Percentiles rank a stretch among this genome's conserved stretches.
Conservation (phyloP, 306 rosid genomes). For the Cicer cuneatum region DNA sequence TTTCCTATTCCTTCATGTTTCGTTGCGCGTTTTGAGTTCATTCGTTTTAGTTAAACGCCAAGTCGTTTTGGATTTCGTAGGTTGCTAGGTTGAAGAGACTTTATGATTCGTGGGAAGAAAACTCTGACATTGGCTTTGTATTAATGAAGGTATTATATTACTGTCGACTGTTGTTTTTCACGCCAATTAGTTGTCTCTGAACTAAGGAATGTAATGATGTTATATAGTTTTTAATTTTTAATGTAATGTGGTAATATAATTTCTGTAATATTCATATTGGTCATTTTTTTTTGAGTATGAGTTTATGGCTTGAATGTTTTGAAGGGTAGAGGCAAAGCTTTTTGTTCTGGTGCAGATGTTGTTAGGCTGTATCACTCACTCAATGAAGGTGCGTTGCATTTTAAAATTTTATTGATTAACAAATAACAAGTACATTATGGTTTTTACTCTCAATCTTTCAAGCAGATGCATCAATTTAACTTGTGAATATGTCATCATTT, state of each 20-base stretch:
- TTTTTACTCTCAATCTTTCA: slow-evolving; percentile 33
- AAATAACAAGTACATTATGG: slow-evolving; percentile 4
- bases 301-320: slow-evolving; percentile 47
- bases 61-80: slow-evolving; percentile 54
- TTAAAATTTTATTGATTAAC: slow-evolving; percentile 4
- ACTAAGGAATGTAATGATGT: slow-evolving; percentile 1
- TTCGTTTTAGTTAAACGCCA: slow-evolving; percentile 8
- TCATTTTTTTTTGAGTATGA: slow-evolving; percentile 44
- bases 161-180: slow-evolving; percentile 11
- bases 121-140: slow-evolving; percentile 84
- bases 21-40: slow-evolving; percentile 31
- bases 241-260: not conserved
- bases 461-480: slow-evolving; percentile 16
- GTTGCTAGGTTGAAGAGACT: slow-evolving; percentile 79
- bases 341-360: slow-evolving; percentile 89
- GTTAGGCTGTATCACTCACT: slow-evolving; percentile 67
- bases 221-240: not conserved
- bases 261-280: slow-evolving; percentile 20
- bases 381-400: slow-evolving; percentile 65
- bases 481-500: not conserved
- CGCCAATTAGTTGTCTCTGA: slow-evolving; percentile 9
- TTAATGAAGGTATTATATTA: slow-evolving; percentile 76
- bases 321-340: slow-evolving; percentile 92
- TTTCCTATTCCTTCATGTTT: not conserved
- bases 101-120: slow-evolving; percentile 96